Evolutionary conservation across 2,329 filamentous ascomycete genomes (phyloP).

Genomic region (Talaromyces sp.): DNA sequence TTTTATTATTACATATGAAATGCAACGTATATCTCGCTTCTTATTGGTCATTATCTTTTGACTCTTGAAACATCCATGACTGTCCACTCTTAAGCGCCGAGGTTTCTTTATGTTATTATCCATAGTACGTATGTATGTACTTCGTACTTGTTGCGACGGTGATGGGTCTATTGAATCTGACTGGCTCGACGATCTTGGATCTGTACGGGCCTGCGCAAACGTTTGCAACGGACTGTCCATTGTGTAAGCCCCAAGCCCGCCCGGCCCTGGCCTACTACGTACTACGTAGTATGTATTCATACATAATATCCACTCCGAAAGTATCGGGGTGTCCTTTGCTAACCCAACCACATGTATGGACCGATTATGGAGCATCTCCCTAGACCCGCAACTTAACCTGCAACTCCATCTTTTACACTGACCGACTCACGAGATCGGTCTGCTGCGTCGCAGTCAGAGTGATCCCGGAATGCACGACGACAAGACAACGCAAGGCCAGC

Average conservation of each 20-base stretch:
- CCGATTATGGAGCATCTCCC: neutral
- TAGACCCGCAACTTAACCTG: neutral
- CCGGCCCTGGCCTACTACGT: neutral
- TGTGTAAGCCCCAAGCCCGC: neutral
- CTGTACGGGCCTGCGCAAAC: neutral
- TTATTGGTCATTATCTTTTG: neutral
- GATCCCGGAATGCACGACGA: neutral
- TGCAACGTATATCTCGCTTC: slow-evolving; percentile 1
- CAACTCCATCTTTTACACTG: neutral
- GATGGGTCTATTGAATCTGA: neutral
- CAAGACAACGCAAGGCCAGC: neutral
- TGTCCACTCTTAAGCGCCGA: slow-evolving; percentile 1
- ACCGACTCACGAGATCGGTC: neutral
- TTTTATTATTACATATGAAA: neutral
- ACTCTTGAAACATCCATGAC: neutral
- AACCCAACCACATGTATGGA: neutral
- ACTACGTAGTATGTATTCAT: neutral
- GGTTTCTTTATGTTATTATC: neutral
- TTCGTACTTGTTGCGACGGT: neutral
- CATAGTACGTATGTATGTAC: neutral
- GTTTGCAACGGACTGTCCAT: neutral
- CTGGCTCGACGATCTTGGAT: slow-evolving; percentile 5
- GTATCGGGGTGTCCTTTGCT: neutral
- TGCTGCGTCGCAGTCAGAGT: neutral
- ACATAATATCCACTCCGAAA: neutral